Evolutionary conservation across 352 stramenopile genomes (phyloP).

Genomic region (Globisporangium splendens): DNA sequence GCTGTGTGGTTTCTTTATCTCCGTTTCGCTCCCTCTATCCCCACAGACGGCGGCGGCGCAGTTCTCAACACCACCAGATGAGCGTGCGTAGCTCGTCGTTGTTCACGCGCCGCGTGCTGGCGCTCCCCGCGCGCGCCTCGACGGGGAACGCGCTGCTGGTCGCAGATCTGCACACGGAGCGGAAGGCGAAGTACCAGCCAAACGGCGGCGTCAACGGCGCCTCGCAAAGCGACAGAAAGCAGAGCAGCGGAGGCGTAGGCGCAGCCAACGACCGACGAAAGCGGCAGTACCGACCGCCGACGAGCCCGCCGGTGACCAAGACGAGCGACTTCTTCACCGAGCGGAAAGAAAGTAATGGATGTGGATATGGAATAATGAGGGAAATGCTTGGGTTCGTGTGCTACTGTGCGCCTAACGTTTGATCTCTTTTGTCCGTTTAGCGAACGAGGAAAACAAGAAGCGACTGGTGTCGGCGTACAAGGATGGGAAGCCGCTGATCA

Average conservation of each 20-base stretch:
- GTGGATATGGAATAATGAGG: neutral
- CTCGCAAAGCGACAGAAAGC: neutral
- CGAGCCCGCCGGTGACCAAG: neutral
- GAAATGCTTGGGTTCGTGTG: no score
- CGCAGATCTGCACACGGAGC: slow-evolving; percentile 14
- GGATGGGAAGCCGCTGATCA: slow-evolving; percentile 83
- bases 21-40: no score
- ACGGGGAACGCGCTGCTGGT: neutral
- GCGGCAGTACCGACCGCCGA: slow-evolving; percentile 13
- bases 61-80: no score
- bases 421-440: neutral
- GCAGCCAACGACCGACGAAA: slow-evolving; percentile 16
- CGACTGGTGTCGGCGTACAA: slow-evolving; percentile 58
- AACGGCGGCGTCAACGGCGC: slow-evolving; percentile 6
- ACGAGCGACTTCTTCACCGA: slow-evolving; percentile 10
- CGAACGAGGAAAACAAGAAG: slow-evolving; percentile 32
- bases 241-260: neutral
- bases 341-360: slow-evolving; percentile 11
- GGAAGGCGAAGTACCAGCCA: slow-evolving; percentile 6
- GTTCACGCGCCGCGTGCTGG: slow-evolving; percentile 13
- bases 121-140: slow-evolving; percentile 4
- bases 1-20: no score
- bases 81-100: slow-evolving; percentile 12
- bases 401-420: neutral
- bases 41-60: no score